Evolutionary conservation across 306 rosid species (phyloP).

Genomic region (Cucumis hystrix): DNA sequence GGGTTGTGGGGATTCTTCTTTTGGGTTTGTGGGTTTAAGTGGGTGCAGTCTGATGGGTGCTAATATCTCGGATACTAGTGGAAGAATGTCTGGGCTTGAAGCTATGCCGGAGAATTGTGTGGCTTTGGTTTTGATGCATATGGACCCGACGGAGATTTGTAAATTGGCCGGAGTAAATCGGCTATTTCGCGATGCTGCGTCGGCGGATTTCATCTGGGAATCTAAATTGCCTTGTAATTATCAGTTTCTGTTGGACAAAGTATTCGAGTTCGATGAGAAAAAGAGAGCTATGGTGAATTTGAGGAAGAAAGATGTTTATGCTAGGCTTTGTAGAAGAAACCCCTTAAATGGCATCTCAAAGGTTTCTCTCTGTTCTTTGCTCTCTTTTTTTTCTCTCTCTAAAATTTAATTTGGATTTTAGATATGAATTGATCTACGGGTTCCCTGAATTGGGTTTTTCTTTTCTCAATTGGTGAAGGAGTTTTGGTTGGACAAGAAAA

Average conservation of each 20-base stretch:
- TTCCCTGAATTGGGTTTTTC: neutral
- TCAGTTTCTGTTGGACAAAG: constrained; percentile 37
- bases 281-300: constrained; percentile 6
- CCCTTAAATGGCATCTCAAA: constrained; percentile 51
- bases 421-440: neutral
- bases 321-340: constrained; percentile 49
- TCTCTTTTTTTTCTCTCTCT: neutral
- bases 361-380: constrained; percentile 22
- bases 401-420: neutral
- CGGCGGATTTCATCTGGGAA: constrained; percentile 83
- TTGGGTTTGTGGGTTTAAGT: neutral
- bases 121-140: constrained; percentile 44
- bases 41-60: constrained; percentile 35
- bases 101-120: constrained; percentile 78
- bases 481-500: constrained; percentile 61
- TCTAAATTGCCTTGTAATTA: constrained; percentile 65
- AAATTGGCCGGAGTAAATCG: constrained; percentile 52
- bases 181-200: constrained; percentile 62
- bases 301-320: constrained; percentile 57
- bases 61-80: constrained; percentile 23
- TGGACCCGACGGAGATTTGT: constrained; percentile 73
- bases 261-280: constrained; percentile 19
- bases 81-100: constrained; percentile 40
- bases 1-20: neutral
- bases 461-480: constrained; percentile 29